These are phyloP conservation scores for Pezicula rhizophila DNA, from an alignment of 2,329 filamentous ascomycete genomes.

Conservation along the genomic window DNA sequence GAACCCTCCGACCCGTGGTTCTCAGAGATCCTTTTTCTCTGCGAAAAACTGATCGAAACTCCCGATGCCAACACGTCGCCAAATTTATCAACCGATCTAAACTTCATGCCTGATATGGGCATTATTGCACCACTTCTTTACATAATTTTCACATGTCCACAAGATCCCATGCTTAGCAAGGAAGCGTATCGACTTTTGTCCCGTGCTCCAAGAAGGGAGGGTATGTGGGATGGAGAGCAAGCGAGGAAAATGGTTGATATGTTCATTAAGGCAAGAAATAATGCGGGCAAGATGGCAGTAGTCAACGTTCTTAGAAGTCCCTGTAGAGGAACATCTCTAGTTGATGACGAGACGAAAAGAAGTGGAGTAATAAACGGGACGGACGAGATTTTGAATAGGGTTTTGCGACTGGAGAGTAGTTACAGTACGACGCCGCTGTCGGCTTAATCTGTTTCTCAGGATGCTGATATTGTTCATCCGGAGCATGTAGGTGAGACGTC, in stretches of 20 bases:
- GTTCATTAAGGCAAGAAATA: slow-evolving; percentile 16
- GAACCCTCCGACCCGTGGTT: slow-evolving; percentile 12
- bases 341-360: no score
- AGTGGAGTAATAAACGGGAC: no score
- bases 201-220: slow-evolving; percentile 19
- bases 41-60: slow-evolving; percentile 11
- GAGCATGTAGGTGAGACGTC: no score
- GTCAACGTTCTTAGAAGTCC: no score
- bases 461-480: no score
- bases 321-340: no score
- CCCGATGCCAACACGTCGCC: slow-evolving; percentile 1
- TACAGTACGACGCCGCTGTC: no score
- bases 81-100: slow-evolving; percentile 6
- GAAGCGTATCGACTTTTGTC: slow-evolving; percentile 16
- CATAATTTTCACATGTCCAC: slow-evolving; percentile 12
- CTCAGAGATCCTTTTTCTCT: slow-evolving; percentile 17
- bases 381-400: no score
- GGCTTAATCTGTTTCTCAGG: no score
- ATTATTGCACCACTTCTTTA: slow-evolving; percentile 23
- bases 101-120: slow-evolving; percentile 22
- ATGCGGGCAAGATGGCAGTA: not conserved
- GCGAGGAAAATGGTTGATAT: slow-evolving; percentile 16
- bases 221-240: slow-evolving; percentile 22
- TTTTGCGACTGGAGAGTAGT: no score
- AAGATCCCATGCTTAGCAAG: slow-evolving; percentile 6